Percentiles rank a stretch among this genome's conserved stretches.
These are phyloP conservation scores for Pisolithus marmoratus DNA, from an alignment of 768 basidiomycete genomes.

Conservation along the genomic window DNA sequence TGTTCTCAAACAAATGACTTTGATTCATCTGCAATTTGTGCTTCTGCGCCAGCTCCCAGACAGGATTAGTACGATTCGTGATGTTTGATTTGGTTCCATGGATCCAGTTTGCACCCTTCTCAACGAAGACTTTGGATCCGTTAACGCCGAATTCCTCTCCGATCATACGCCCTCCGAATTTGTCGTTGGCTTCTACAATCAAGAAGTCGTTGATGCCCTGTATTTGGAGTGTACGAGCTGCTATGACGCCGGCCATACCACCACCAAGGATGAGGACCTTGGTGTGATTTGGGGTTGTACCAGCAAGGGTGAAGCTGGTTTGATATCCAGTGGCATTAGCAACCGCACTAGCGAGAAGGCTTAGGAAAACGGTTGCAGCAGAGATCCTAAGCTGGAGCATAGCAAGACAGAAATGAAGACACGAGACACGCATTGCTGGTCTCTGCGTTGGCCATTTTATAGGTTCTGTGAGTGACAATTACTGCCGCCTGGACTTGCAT, in stretches of 20 bases:
- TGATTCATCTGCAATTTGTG: slow-evolving; percentile 42
- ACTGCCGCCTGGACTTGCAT: too few relatives aligned
- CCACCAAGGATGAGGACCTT: slow-evolving; percentile 59
- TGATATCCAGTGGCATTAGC: background rate
- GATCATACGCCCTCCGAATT: slow-evolving; percentile 59
- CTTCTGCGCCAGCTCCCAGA: slow-evolving; percentile 51
- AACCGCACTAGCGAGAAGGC: background rate
- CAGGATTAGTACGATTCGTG: slow-evolving; percentile 55
- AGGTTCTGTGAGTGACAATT: too few relatives aligned
- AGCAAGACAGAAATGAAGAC: background rate
- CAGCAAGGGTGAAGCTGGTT: background rate
- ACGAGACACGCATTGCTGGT: background rate
- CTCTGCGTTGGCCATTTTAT: too few relatives aligned
- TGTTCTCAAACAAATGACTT: slow-evolving; percentile 25
- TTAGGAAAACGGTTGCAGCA: slow-evolving; percentile 4
- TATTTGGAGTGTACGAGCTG: slow-evolving; percentile 53
- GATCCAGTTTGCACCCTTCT: slow-evolving; percentile 60
- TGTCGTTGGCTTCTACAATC: slow-evolving; percentile 52
- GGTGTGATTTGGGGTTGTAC: slow-evolving; percentile 10
- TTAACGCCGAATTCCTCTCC: slow-evolving; percentile 37
- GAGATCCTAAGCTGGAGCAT: slow-evolving; percentile 10
- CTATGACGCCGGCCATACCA: slow-evolving; percentile 60
- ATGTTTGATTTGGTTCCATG: slow-evolving; percentile 44
- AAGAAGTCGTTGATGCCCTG: slow-evolving; percentile 52
- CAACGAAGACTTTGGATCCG: slow-evolving; percentile 38